These are phyloP conservation scores for Trichophyton mentagrophytes DNA, from an alignment of 2,329 filamentous ascomycete species.

Conservation along the genomic window DNA sequence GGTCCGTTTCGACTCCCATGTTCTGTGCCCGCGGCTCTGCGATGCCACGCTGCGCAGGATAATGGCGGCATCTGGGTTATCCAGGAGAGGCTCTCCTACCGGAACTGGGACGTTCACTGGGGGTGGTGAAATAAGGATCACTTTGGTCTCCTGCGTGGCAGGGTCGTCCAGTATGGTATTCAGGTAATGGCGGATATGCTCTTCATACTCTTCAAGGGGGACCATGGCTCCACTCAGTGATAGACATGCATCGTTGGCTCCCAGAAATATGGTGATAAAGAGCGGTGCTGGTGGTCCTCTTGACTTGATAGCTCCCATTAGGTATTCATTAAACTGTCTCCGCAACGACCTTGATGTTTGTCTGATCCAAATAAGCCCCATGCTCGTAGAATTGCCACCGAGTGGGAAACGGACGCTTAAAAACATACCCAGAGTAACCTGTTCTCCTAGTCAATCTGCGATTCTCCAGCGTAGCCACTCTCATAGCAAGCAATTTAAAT, in stretches of 20 bases:
- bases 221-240: constrained; percentile 18
- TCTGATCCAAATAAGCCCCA: constrained; percentile 2
- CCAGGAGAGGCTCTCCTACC: neutral
- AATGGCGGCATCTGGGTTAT: neutral
- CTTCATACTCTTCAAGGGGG: constrained; percentile 22
- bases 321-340: constrained; percentile 7
- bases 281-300: constrained; percentile 18
- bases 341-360: constrained; percentile 13
- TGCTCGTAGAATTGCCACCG: neutral
- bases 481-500: neutral
- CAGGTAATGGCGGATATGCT: constrained; percentile 25
- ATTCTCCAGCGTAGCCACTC: neutral
- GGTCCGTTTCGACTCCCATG: constrained; percentile 27
- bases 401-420: neutral
- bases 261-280: constrained; percentile 30
- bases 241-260: constrained; percentile 29
- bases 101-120: constrained; percentile 21
- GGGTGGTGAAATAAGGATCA: constrained; percentile 28
- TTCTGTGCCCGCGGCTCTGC: constrained; percentile 18
- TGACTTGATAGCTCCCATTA: constrained; percentile 9
- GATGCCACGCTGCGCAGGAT: constrained; percentile 6
- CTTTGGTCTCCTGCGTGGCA: constrained; percentile 21
- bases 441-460: neutral
- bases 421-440: constrained; percentile 14
- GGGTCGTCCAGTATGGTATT: constrained; percentile 23